Base-by-base conservation (phyloP, 2,329 filamentous ascomycete species). In the Hymenoscyphus fraxineus region DNA sequence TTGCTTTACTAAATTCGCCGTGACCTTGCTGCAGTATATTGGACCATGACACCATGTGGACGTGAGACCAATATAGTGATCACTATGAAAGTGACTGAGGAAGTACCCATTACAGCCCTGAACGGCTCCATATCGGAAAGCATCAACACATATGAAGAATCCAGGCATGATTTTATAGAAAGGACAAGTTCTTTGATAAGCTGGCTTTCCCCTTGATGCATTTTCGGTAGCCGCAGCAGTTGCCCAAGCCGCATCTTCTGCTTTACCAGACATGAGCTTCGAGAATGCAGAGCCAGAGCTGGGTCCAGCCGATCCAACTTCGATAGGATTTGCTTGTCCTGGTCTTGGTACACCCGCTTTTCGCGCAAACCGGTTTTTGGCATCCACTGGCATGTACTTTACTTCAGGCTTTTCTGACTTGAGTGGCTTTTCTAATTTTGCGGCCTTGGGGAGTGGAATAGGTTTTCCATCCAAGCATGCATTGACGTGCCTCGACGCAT, bases 141-240 rank as follows among this genome's bases (percentile, higher is more conserved):
- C 95, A 77, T 99, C 95, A 0, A 99, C 95, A 64, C 92, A 96
- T 61, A 98, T 96, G 68, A 85, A 92, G 72, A 97, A 90, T 0
- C 92, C 93, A 0, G 94, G 93, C 79, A 99, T 88, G 68, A 98
- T 97, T 77, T 99, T 99, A 81, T 99, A 99, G 73, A 99, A 99
- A 0, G 95, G 95, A 73, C 95, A 99, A 0, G 92, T 97, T 59
- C 95, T 86, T 73, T 94, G 85, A 72, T 94, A 95, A 0, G 93
- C 89, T 19, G 90, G 91, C 74, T 92, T 95, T 27, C 95, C 94
- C 51, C 92, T 85, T 2, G 93, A 88, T 1, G 90, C 85, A 35
- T 85, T 80, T 75, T 97, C 93, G 1, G 90, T 83, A 0, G 92
- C 90, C 0, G 94, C 93, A 13, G 95, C 95, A 41, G 85, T 87